Conservation (phyloP, 2,329 filamentous ascomycete genomes). For the Cadophora sp. region DNA sequence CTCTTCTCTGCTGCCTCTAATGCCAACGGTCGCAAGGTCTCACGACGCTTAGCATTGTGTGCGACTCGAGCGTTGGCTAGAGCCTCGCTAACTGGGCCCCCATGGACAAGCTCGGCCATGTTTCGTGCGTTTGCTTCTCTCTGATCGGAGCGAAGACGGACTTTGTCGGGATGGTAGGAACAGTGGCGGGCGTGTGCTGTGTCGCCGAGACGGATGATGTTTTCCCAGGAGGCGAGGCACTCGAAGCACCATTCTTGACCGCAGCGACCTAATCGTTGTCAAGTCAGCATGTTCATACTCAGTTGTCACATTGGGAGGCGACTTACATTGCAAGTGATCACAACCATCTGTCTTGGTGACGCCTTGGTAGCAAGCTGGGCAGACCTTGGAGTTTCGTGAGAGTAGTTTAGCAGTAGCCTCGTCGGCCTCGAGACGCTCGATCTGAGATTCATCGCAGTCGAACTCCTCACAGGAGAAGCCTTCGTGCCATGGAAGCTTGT, state of each 20-base stretch:
- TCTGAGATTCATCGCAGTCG: constrained; percentile 32
- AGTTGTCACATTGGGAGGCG: no score
- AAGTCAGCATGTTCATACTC: background rate
- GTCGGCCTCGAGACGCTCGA: constrained; percentile 37
- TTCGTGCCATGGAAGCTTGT: constrained; percentile 39
- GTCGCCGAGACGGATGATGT: constrained; percentile 31
- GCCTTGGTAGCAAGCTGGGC: constrained; percentile 34
- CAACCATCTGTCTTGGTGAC: constrained; percentile 34
- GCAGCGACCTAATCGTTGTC: constrained; percentile 31
- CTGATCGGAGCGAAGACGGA: constrained; percentile 15
- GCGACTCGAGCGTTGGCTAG: constrained; percentile 23
- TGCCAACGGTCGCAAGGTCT: constrained; percentile 27
- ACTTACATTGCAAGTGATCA: constrained; percentile 38
- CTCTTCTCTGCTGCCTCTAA: constrained; percentile 30
- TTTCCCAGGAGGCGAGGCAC: constrained; percentile 35
- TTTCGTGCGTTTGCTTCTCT: background rate
- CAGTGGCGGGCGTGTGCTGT: constrained; percentile 32
- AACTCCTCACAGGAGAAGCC: constrained; percentile 36
- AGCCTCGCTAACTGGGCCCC: constrained; percentile 30
- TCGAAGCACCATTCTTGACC: constrained; percentile 37
- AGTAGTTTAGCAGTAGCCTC: constrained; percentile 38
- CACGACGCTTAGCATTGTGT: constrained; percentile 22
- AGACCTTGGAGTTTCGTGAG: constrained; percentile 30
- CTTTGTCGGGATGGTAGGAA: constrained; percentile 22
- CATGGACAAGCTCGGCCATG: constrained; percentile 31